Evolutionary conservation across 1,139 yeast genomes (phyloP).

Genomic region (Pneumocystis canis): DNA sequence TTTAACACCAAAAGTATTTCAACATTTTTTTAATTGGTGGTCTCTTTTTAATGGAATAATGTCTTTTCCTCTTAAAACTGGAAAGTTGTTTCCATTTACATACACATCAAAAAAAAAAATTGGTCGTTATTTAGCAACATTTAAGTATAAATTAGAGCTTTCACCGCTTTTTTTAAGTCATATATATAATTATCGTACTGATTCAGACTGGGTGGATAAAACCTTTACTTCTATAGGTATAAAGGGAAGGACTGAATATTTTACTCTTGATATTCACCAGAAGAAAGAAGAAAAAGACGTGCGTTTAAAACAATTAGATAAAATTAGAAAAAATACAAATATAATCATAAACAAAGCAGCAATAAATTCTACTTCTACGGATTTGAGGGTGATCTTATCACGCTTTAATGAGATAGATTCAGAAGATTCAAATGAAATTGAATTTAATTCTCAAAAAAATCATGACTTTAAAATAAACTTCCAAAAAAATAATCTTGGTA

Average conservation of each 20-base stretch:
- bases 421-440: constrained; percentile 23
- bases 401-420: constrained; percentile 44
- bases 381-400: constrained; percentile 57
- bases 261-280: constrained; percentile 71
- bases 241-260: constrained; percentile 53
- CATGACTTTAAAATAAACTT: constrained; percentile 12
- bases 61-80: constrained; percentile 64
- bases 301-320: constrained; percentile 41
- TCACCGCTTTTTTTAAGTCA: constrained; percentile 65
- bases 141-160: constrained; percentile 62
- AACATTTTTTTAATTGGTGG: constrained; percentile 78
- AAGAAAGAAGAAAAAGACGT: constrained; percentile 54
- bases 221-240: constrained; percentile 58
- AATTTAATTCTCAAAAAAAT: constrained; percentile 27
- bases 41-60: constrained; percentile 50
- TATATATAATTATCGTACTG: constrained; percentile 43
- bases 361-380: constrained; percentile 54
- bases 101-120: constrained; percentile 40
- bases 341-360: constrained; percentile 68
- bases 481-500: constrained; percentile 11
- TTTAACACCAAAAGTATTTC: constrained; percentile 53
- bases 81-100: constrained; percentile 42
- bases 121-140: constrained; percentile 62
- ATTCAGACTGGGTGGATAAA: constrained; percentile 30
- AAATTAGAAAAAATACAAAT: constrained; percentile 40